Evolutionary conservation across 2,329 filamentous ascomycete species (phyloP), one percentile per base, ranked within the genome.

Genomic region (Ophiognomonia clavigignenti-juglandacearum): DNA sequence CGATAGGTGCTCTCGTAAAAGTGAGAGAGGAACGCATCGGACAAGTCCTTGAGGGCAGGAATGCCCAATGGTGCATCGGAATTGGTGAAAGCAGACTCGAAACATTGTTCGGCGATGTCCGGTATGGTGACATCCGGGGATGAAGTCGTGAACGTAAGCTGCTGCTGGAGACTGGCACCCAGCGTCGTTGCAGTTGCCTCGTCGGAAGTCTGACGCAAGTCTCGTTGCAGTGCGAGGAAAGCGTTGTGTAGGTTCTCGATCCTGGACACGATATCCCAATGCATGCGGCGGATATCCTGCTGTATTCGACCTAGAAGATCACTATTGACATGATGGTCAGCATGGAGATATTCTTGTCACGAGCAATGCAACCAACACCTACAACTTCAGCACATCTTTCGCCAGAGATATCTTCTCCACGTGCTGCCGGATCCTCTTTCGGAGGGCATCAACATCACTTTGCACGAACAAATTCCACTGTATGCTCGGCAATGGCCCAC

Each of bases 371-470:
- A 34, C 29, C 29, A 5, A 6, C n/a, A 16, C 63, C 53, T 50
- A 65, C 64, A 67, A 63, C 42, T 67, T 61, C 36, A 67, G 64
- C 1, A 64, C 64, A 40, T 63, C 63, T 29, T 67, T 39, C 1
- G 66, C 50, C 26, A 61, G 62, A 13, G 59, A 46, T 7, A 67
- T 54, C 45, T 64, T 65, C 18, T 59, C 58, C 47, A 62, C 65
- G 44, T 67, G 64, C 14, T 66, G 49, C n/a, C 53, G 49, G 18
- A 67, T 63, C 6, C 59, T 56, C 26, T 56, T 50, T 6, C 64
- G 61, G 7, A 67, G 53, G 20, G 57, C 55, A 18, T 67, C 62
- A 20, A 59, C 64, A 13, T 39, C 51, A 1, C 63, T 63, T 39
- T 64, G 61, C 6, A 66, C 61, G 13, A 66, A 53, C 1, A 62